These are phyloP conservation scores for Grifola frondosa DNA, from an alignment of 1,284 basidiomycete species.

Conservation along the genomic window DNA sequence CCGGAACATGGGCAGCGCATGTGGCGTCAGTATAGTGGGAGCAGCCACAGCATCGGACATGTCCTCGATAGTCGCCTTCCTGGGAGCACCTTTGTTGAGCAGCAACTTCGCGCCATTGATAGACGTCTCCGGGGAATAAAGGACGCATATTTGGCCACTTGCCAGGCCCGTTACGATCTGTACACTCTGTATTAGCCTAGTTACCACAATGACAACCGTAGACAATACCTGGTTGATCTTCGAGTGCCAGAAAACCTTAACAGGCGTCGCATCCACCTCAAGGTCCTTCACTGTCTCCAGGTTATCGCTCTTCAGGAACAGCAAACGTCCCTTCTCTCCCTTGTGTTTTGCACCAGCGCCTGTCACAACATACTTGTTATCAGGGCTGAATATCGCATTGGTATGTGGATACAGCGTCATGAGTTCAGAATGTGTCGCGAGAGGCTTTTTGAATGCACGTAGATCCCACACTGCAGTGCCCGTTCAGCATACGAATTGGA, in stretches of 20 bases:
- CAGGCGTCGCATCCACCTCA: slow-evolving; percentile 75
- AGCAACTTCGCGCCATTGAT: slow-evolving; percentile 90
- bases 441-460: slow-evolving; percentile 83
- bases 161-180: slow-evolving; percentile 86
- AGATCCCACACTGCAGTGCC: slow-evolving; percentile 85
- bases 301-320: slow-evolving; percentile 71
- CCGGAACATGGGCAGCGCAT: slow-evolving; percentile 85
- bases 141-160: slow-evolving; percentile 84
- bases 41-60: slow-evolving; percentile 81
- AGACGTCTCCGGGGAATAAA: slow-evolving; percentile 88
- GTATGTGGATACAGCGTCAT: slow-evolving; percentile 87
- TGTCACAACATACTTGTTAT: slow-evolving; percentile 84
- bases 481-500: slow-evolving; percentile 5
- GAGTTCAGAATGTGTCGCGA: slow-evolving; percentile 63
- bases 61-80: slow-evolving; percentile 77
- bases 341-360: slow-evolving; percentile 69
- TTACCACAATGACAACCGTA: slow-evolving; percentile 1
- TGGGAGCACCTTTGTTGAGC: slow-evolving; percentile 71
- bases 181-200: slow-evolving; percentile 8
- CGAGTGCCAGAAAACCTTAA: slow-evolving; percentile 92
- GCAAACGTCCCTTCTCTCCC: slow-evolving; percentile 67
- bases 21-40: slow-evolving; percentile 86
- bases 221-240: slow-evolving; percentile 87
- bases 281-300: slow-evolving; percentile 66
- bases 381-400: slow-evolving; percentile 91